Conservation (phyloP, 371 early-diverging fungal genomes). For the Syncephalastrum monosporum region DNA sequence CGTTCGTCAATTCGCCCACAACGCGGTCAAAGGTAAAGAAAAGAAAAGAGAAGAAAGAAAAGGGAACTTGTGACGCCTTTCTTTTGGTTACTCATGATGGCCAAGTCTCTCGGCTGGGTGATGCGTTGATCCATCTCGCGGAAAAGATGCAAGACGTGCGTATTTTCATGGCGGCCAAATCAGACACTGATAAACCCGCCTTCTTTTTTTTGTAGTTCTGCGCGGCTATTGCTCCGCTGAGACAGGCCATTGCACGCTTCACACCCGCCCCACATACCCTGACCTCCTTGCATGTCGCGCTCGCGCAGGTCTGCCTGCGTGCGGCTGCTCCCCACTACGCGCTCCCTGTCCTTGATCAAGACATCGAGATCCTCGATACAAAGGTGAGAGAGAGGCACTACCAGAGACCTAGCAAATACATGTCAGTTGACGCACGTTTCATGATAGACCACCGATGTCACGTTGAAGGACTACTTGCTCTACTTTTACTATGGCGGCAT, state of each 20-base stretch:
- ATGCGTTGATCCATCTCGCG: too few species aligned
- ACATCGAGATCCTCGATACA: constrained; percentile 60
- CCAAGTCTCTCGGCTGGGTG: too few species aligned
- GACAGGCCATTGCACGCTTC: constrained; percentile 38
- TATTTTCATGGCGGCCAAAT: not conserved
- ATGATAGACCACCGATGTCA: constrained; percentile 26
- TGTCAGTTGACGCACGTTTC: too few species aligned
- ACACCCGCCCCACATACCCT: constrained; percentile 33
- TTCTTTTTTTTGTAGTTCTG: constrained; percentile 26
- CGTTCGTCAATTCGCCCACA: too few species aligned
- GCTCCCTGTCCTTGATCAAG: constrained; percentile 51
- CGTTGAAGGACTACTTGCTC: constrained; percentile 60
- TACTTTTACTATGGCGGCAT: constrained; percentile 84
- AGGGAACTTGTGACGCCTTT: too few species aligned
- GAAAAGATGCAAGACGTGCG: too few species aligned
- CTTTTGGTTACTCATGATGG: too few species aligned
- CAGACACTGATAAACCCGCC: too few species aligned
- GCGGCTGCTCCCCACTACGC: constrained; percentile 63
- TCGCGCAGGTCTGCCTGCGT: constrained; percentile 59
- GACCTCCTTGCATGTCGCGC: constrained; percentile 58
- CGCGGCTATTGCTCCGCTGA: constrained; percentile 41
- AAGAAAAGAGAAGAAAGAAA: too few species aligned
- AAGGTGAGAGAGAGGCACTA: not conserved
- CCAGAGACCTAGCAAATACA: too few species aligned
- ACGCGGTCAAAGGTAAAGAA: too few species aligned